Evolutionary conservation across 306 rosid species (phyloP).

Genomic region (Trifolium repens): DNA sequence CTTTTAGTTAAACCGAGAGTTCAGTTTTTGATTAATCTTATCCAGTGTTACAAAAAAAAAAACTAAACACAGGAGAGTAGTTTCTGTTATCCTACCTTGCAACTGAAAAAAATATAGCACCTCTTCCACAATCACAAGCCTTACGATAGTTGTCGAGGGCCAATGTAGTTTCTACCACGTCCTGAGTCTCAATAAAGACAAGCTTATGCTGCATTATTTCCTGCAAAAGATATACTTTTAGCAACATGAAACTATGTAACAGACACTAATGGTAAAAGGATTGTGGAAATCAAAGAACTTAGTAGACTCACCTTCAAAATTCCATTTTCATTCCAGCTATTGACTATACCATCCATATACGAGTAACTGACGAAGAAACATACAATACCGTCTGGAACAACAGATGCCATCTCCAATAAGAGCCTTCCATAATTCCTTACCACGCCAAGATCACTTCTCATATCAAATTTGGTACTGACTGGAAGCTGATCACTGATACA

Average conservation of each 20-base stretch:
- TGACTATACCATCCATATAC: constrained; percentile 92
- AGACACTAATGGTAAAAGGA: constrained; percentile 11
- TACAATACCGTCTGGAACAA: constrained; percentile 93
- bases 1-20: constrained; percentile 2
- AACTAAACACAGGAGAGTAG: constrained; percentile 22
- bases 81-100: constrained; percentile 65
- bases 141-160: constrained; percentile 95
- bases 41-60: constrained; percentile 14
- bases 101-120: constrained; percentile 94
- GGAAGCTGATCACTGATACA: constrained; percentile 94
- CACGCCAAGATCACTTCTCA: constrained; percentile 96
- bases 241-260: constrained; percentile 29
- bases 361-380: constrained; percentile 96
- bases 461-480: constrained; percentile 93
- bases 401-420: constrained; percentile 94
- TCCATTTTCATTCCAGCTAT: constrained; percentile 94
- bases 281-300: constrained; percentile 28
- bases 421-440: constrained; percentile 96
- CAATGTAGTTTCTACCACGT: constrained; percentile 93
- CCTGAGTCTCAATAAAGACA: constrained; percentile 92
- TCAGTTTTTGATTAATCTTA: background rate
- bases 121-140: constrained; percentile 99
- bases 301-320: constrained; percentile 70
- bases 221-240: constrained; percentile 51
- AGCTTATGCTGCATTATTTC: constrained; percentile 99